Evolutionary conservation across 73 alveolate species (phyloP), one percentile per base, ranked within the genome.

Genomic region (Paramecium octaurelia): DNA sequence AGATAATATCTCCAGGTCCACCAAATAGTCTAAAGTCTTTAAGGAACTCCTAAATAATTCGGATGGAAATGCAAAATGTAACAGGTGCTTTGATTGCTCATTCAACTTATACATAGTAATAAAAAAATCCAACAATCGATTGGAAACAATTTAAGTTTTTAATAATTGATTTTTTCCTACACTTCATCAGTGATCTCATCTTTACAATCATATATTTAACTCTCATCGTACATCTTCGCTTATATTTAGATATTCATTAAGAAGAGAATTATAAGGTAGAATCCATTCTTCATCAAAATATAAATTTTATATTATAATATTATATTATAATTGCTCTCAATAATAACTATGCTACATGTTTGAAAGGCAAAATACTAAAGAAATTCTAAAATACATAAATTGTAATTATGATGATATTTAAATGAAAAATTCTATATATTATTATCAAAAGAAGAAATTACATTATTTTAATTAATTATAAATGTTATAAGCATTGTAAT

Each of bases 1-100:
- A 76, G 24, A 76, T 24, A 34, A 76, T 76, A 29, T 76, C 89
- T 40, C 89, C 89, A 7, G 89, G 89, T 8, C 42, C 46, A n/a
- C 89, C 89, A 43, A 76, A 76, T 38, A 76, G 46, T 14, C 86
- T 24, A 34, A 36, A 18, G 40, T 70, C 57, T 20, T n/a, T 3
- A 5, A 70, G 9, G 58, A 70, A 70, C 46, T 34, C 54, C 2
- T 29, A 29, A 10, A 70, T 34, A 23, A 70, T 70, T 29, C 59
- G 31, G 40, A 36, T 18, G 9, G 86, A 23, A 29, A 23, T n/a
- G 4, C 24, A 11, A 70, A 70, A 70, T 1, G 58, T 36, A 34
- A 70, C 29, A 27, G 86, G 86, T 1, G 86, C 86, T 70, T 59
- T 59, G 77, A 14, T 59, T 59, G 77, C 77, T 59, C 77, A 59